Percentiles rank a stretch among this genome's conserved stretches.
Evolutionary conservation across 2,329 filamentous ascomycete genomes (phyloP).

Genomic region (Penicillium sp.): DNA sequence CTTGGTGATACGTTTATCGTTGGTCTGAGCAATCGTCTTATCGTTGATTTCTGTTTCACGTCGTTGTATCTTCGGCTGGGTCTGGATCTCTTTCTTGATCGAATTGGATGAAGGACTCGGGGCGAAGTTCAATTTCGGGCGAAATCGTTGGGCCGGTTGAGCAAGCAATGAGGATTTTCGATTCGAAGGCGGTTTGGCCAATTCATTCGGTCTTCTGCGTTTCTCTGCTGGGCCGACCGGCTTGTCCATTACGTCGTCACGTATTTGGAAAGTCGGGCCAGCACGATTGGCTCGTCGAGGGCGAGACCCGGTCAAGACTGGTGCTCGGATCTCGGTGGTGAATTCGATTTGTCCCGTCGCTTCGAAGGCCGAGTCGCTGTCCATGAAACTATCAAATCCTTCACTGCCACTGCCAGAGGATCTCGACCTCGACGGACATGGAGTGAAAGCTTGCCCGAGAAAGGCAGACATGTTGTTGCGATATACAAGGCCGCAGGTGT

Average conservation of each 20-base stretch:
- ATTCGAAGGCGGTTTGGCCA: slow-evolving; percentile 12
- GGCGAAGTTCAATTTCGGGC: slow-evolving; percentile 36
- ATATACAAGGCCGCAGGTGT: background rate
- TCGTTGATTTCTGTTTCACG: slow-evolving; percentile 13
- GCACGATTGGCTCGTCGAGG: slow-evolving; percentile 34
- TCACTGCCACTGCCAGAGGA: slow-evolving; percentile 24
- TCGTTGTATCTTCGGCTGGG: slow-evolving; percentile 7
- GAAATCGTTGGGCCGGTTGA: slow-evolving; percentile 47
- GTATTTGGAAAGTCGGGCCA: slow-evolving; percentile 40
- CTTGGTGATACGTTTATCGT: slow-evolving; percentile 5
- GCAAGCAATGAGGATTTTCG: slow-evolving; percentile 42
- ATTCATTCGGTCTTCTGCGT: slow-evolving; percentile 24
- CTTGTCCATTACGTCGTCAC: slow-evolving; percentile 39
- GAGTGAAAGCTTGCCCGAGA: slow-evolving; percentile 35
- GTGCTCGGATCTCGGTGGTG: slow-evolving; percentile 43
- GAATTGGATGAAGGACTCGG: slow-evolving; percentile 23
- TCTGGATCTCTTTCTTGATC: slow-evolving; percentile 13
- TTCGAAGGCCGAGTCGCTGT: slow-evolving; percentile 34
- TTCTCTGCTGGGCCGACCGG: slow-evolving; percentile 11
- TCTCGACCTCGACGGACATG: slow-evolving; percentile 35
- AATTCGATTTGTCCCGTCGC: slow-evolving; percentile 46
- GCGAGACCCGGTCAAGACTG: slow-evolving; percentile 33
- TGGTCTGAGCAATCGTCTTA: slow-evolving; percentile 22
- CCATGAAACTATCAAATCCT: slow-evolving; percentile 29
- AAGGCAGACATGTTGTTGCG: slow-evolving; percentile 30